These are phyloP conservation scores for sweet orange (Citrus sinensis) DNA, from an alignment of 345 rosid genomes.

Conservation along the genomic window DNA sequence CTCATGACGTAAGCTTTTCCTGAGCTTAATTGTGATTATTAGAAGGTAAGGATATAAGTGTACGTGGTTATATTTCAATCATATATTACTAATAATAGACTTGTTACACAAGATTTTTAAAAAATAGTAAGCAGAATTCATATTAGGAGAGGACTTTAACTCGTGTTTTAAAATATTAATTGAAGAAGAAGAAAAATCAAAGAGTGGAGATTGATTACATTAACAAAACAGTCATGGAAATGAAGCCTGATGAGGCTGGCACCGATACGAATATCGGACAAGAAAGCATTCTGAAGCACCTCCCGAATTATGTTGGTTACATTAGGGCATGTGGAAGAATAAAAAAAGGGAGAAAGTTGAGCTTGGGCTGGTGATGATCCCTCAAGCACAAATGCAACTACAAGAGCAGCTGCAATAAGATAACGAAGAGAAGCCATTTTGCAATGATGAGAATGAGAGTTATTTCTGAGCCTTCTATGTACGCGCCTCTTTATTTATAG, in stretches of 20 bases:
- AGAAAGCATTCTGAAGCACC: constrained; percentile 4
- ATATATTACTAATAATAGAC: no score
- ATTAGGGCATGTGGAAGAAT: constrained; percentile 28
- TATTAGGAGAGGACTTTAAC: no score
- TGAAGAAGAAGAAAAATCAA: background rate
- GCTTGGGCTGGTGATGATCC: constrained; percentile 7
- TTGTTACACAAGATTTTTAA: no score
- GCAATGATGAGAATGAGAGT: background rate
- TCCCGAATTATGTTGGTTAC: constrained; percentile 11
- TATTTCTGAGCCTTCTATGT: background rate
- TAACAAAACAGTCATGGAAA: constrained; percentile 49
- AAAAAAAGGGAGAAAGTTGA: constrained; percentile 34
- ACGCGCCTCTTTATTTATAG: background rate
- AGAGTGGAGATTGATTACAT: constrained; percentile 5
- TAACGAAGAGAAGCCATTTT: constrained; percentile 12
- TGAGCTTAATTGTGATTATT: no score
- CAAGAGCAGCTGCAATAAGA: background rate
- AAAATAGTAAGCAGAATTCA: no score
- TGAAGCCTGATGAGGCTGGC: constrained; percentile 49
- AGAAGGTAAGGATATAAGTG: no score
- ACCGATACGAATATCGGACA: constrained; percentile 32
- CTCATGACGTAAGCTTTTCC: no score
- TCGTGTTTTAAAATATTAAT: no score
- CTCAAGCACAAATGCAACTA: constrained; percentile 9
- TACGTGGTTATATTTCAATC: no score